Base-by-base conservation (phyloP, 2,329 filamentous ascomycete species). In the Tolypocladium guangdongense region DNA sequence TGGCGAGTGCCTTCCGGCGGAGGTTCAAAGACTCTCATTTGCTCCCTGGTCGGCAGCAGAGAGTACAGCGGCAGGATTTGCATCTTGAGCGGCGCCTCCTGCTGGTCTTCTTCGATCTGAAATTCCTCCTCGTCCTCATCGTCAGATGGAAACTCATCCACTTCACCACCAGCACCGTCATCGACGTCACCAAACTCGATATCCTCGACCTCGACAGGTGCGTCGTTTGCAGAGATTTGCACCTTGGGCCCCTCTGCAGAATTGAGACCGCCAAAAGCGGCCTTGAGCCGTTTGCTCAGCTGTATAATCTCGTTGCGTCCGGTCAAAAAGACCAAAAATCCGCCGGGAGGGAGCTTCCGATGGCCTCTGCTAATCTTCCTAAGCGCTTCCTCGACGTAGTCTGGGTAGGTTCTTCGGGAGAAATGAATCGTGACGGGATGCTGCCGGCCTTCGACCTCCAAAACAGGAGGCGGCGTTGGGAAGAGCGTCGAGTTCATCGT, bases 61-160 rank as follows among this genome's bases (percentile, higher is more conserved):
- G 93, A 97, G 71, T 96, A 99, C 0, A 99, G 80, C 0, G 93
- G 92, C n/a, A 99, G 72, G 10, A 97, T 82, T 60, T 96, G 90
- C 65, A 96, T 87, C 59, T 86, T 86, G 41, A 86, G 72, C 0
- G 86, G 82, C 1, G 82, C 82, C 5, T 83, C 63, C 49, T 71
- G 67, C 52, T 71, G 66, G 52, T 86, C 81, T 54, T 87, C 79
- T 59, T 85, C 76, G 54, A 88, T 88, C 55, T 88, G 86, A 49
- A 87, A 76, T n/a, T 80, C 81, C 38, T 79, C 74, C 10, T 76
- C 74, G n/a, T 78, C 80, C 4, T 78, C 78, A 22, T 81, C 77
- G 14, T 80, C 77, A 43, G 79, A 81, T 10, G 75, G 65, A 1
- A 81, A 78, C 30, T 80, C 80, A 39, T 85, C 83, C 32, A 86